These are phyloP conservation scores for Ajuga chamaepitys DNA, from an alignment of 257 asterid genomes.

Conservation along the genomic window DNA sequence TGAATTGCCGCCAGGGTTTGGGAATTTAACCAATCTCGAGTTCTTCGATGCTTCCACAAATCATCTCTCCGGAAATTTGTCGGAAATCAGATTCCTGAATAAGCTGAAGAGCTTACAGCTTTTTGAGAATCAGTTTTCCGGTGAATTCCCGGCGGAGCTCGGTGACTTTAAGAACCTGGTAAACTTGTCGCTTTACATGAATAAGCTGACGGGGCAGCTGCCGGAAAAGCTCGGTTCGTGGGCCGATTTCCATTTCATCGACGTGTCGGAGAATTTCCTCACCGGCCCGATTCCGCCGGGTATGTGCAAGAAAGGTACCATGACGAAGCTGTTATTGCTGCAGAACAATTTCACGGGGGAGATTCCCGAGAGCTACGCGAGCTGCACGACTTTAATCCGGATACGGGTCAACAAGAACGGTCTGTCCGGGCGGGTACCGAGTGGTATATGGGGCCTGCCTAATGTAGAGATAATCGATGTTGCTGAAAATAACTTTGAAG, in stretches of 20 bases:
- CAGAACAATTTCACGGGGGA: conserved; percentile 67
- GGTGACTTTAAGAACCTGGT: conserved; percentile 64
- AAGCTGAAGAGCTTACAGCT: conserved; percentile 62
- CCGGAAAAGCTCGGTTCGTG: conserved; percentile 76
- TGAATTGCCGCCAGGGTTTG: conserved; percentile 57
- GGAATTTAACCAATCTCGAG: conserved; percentile 56
- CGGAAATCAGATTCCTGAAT: conserved; percentile 43
- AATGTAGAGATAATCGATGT: conserved; percentile 42
- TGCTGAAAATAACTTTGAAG: conserved; percentile 45
- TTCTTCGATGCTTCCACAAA: conserved; percentile 69
- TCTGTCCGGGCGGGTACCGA: conserved; percentile 66
- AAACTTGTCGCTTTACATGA: conserved; percentile 57
- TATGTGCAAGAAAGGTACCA: conserved; percentile 75
- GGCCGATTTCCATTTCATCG: conserved; percentile 56
- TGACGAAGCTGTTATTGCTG: conserved; percentile 46
- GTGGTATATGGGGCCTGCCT: conserved; percentile 77
- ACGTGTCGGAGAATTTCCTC: conserved; percentile 60
- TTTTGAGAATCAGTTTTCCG: conserved; percentile 52
- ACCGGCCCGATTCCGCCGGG: conserved; percentile 80
- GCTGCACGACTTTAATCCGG: conserved; percentile 46
- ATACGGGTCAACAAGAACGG: conserved; percentile 57
- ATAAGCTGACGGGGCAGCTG: conserved; percentile 52
- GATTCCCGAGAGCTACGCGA: conserved; percentile 60
- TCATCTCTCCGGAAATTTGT: conserved; percentile 47
- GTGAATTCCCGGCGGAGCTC: conserved; percentile 62